Base-by-base conservation (phyloP, 1,284 basidiomycete genomes). In the Bondarzewia mesenterica region DNA sequence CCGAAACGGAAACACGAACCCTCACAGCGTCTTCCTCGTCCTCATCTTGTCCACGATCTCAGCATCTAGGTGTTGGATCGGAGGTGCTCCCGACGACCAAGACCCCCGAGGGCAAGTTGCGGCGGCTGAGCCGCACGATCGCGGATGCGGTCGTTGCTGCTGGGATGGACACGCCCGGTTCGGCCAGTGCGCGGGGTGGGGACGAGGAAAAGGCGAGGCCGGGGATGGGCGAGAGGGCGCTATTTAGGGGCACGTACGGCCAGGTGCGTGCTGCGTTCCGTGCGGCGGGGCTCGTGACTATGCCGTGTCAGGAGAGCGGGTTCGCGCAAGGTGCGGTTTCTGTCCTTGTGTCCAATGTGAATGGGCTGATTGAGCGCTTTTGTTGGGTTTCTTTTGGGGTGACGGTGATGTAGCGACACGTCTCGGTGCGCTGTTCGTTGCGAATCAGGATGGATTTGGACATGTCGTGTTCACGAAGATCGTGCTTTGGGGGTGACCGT, bases 61-160 rank as follows among this genome's bases (percentile, higher is more conserved):
- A 35, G n/a, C 10, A 35, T 8, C 55, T 57, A 41, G 46, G 49
- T 25, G 47, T 49, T 7, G 43, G 50, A 27, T 47, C 60, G 6
- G 57, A 55, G 21, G 49, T n/a, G n/a, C n/a, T n/a, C n/a, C n/a
- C n/a, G n/a, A n/a, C n/a, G n/a, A n/a, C 49, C 46, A 61, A 54
- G 52, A 54, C 64, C 29, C 68, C 68, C 38, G 60, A 60, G 39
- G 54, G 60, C 38, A 65, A 64, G 26, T 59, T 75, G 5, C 55
- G 58, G 42, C 61, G 59, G 39, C 56, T 75, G 48, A 71, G 42
- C n/a, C 38, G 38, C 51, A 94, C 92, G 3, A 84, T 94, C 72
- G 93, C 93, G 71, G 88, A 85, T 55, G 90, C 93, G 54, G 83
- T 86, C 18, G 84, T 86, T 5, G 84, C 86, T 42, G 73, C 69